These are phyloP conservation scores for Lojkania enalia DNA, from an alignment of 2,329 filamentous ascomycete genomes.

Conservation along the genomic window DNA sequence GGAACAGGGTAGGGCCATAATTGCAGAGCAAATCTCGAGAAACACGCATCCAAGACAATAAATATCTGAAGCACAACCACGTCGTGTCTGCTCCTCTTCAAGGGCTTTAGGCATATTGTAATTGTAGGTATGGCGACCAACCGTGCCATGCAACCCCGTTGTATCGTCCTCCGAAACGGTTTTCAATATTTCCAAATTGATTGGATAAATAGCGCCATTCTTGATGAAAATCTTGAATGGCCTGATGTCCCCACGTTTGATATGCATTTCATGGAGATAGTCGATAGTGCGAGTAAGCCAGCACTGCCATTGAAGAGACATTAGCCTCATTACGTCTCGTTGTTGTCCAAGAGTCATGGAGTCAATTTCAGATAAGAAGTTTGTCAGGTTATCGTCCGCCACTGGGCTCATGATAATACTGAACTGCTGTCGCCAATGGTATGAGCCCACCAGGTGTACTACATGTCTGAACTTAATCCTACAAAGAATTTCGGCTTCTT, in stretches of 20 bases:
- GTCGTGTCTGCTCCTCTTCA: background rate
- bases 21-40: background rate
- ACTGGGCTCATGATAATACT: slow-evolving; percentile 1
- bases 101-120: background rate
- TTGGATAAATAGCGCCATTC: slow-evolving; percentile 87
- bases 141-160: background rate
- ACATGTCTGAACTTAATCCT: background rate
- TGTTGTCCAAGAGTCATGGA: background rate
- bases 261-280: slow-evolving; percentile 97
- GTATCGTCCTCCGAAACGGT: background rate
- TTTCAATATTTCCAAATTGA: slow-evolving; percentile 75
- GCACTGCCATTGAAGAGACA: slow-evolving; percentile 1
- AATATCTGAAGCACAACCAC: background rate
- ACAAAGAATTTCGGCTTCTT: background rate
- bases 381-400: background rate
- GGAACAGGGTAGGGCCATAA: background rate
- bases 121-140: background rate
- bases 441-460: background rate
- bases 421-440: background rate
- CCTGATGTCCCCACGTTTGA: slow-evolving; percentile 92
- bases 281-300: slow-evolving; percentile 89
- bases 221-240: slow-evolving; percentile 91
- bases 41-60: slow-evolving; percentile 2
- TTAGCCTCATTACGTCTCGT: background rate
- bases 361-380: background rate